Evolutionary conservation across 2,329 filamentous ascomycete species (phyloP), one percentile per base, ranked within the genome.

Genomic region (Coniochaeta pulveracea): DNA sequence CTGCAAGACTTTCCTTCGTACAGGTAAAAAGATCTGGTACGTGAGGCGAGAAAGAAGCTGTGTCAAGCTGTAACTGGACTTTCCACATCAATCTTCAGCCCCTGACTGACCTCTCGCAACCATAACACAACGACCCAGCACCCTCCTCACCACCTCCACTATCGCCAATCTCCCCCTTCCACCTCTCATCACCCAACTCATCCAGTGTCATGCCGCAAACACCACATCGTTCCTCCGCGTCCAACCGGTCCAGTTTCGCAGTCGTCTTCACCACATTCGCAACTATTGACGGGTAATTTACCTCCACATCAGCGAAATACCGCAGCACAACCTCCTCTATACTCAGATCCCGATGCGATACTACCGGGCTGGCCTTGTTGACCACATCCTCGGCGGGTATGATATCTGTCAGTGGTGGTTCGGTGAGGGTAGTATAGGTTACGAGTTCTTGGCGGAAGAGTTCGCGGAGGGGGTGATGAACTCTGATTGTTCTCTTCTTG

Each of bases 191-290:
- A 4, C 75, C 76, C 4, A 63, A 61, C 41, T 68, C 68, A 36
- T 77, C 69, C 10, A 86, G 61, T 21, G 73, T 71, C 56, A 81
- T 72, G 32, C 72, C 72, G 53, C 85, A 93, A 7, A 89, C 52
- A 21, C 69, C 66, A 47, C 85, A 93, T n/a, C 46, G 36, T 23
- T 33, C 30, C 2, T 58, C 43, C 0, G 51, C 53, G 2, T 60
- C 45, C 1, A 61, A 51, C 17, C 72, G 58, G 28, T 76, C 64
- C 25, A 96, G 66, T 57, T 93, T 94, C 33, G 76, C 79, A n/a
- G 83, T 80, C 21, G 89, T 98, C 40, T 85, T 76, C 5, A 95
- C 89, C 8, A 98, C 91, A 52, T 98, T 98, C 19, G 88, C 81
- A 43, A 98, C 88, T 36, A 96, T 85, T 35, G 83, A 85, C 3